Conservation (phyloP, 2,329 filamentous ascomycete species). For the Seiridium cupressi region DNA sequence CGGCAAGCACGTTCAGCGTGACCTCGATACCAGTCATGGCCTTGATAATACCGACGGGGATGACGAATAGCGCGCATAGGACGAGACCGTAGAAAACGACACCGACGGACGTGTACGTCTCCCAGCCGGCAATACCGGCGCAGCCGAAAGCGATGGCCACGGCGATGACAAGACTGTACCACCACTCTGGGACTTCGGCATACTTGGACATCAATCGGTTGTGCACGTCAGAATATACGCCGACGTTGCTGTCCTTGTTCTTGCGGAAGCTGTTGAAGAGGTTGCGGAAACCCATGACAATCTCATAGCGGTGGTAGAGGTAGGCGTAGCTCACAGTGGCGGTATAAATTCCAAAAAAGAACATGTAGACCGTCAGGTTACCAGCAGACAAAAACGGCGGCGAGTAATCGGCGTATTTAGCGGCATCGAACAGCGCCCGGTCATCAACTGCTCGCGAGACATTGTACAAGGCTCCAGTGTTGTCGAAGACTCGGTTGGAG, state of each 20-base stretch:
- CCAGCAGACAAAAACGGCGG: constrained; percentile 50
- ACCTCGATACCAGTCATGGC: constrained; percentile 53
- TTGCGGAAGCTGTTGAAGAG: constrained; percentile 43
- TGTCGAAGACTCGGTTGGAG: constrained; percentile 49
- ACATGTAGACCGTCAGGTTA: constrained; percentile 50
- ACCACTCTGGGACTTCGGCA: constrained; percentile 52
- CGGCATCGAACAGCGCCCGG: constrained; percentile 41
- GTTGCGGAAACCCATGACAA: constrained; percentile 46
- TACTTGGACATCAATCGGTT: constrained; percentile 45
- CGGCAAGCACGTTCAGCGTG: constrained; percentile 50
- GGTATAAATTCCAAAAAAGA: constrained; percentile 55
- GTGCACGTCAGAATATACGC: constrained; percentile 30
- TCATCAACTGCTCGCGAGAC: constrained; percentile 28
- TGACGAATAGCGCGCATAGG: constrained; percentile 48
- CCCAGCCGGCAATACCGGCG: constrained; percentile 45
- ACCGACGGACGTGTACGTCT: constrained; percentile 48
- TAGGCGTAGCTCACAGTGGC: constrained; percentile 48
- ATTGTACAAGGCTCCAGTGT: constrained; percentile 46
- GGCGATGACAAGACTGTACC: constrained; percentile 41
- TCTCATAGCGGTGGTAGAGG: constrained; percentile 52
- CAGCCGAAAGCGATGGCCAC: constrained; percentile 44
- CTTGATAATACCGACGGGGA: constrained; percentile 51
- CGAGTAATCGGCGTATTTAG: constrained; percentile 48
- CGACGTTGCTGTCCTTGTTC: constrained; percentile 33
- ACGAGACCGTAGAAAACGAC: constrained; percentile 51